Conservation (phyloP, 306 rosid genomes). For the Mimosa pudica region DNA sequence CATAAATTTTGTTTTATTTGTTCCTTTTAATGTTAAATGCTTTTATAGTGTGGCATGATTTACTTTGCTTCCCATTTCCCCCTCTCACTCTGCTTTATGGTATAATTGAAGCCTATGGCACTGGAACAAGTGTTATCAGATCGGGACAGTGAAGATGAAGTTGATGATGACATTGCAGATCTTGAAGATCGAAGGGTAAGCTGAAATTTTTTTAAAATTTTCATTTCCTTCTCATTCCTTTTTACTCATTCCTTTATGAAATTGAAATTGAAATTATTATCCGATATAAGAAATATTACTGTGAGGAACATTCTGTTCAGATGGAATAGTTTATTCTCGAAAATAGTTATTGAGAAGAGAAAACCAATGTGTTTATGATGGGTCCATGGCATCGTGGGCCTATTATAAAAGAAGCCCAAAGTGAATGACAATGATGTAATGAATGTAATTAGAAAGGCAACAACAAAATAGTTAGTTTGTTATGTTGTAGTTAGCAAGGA, state of each 20-base stretch:
- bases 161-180: constrained; percentile 89
- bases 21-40: constrained; percentile 2
- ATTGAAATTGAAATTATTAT: constrained; percentile 38
- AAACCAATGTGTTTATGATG: neutral
- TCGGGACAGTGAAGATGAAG: constrained; percentile 91
- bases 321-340: constrained; percentile 6
- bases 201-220: constrained; percentile 17
- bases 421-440: too few relatives aligned
- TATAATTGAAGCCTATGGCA: constrained; percentile 80
- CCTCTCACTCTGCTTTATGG: constrained; percentile 9
- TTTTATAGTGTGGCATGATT: constrained; percentile 25
- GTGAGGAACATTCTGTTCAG: constrained; percentile 20
- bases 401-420: too few relatives aligned
- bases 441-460: too few relatives aligned
- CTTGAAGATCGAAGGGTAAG: constrained; percentile 96
- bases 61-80: constrained; percentile 18
- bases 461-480: too few relatives aligned
- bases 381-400: too few relatives aligned
- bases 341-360: neutral
- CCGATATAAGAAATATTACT: constrained; percentile 14
- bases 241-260: constrained; percentile 23
- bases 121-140: constrained; percentile 86
- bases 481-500: too few relatives aligned
- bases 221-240: neutral
- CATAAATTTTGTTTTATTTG: neutral